Base-by-base conservation (phyloP, 768 basidiomycete genomes). In the Tephrocybe sp. region DNA sequence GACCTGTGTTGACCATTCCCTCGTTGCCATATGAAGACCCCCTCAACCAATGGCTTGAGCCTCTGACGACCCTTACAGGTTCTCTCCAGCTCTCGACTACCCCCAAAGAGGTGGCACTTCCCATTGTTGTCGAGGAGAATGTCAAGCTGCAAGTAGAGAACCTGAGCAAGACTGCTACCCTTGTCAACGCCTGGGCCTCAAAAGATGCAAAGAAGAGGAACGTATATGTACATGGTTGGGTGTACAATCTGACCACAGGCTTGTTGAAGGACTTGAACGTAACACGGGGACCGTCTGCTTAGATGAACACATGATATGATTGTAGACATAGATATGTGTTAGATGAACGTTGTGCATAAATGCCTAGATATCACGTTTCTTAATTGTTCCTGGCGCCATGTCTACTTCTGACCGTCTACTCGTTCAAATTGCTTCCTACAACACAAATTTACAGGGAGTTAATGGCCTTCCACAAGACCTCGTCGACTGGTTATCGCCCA, bases 401-500 rank as follows among this genome's bases (percentile, higher is more conserved):
- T 19, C 38, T 22, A 22, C n/a, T n/a, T n/a, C 44, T 36, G 69
- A 69, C 49, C 70, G 67, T 16, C 61, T 86, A 18, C 70, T 89
- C 46, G 84, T 92, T 4, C 90, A 91, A 60, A 84, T 92, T 46
- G 88, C 88, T 10, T 84, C 91, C 3, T 97, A 94, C 72, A 97
- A 97, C 63, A 92, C 92, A 5, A 93, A 93, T 61, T 74, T 94
- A 6, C 92, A 94, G 66, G 88, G 85, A 5, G 75, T 81, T 15
- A 67, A 72, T 22, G 86, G 85, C 10, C 64, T 90, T 23, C 87
- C 88, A 0, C 88, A 93, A 63, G 86, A 94, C 61, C 77, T 97
- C 39, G 89, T 94, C 3, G 87, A 91, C 69, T 97, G 94, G 94
- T 79, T 97, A 21, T 75, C 82, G 3, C 92, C 94, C 23, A 88